phyloP scores from a whole-genome alignment of 257 asterid species.

The Datura wrightii region DNA sequence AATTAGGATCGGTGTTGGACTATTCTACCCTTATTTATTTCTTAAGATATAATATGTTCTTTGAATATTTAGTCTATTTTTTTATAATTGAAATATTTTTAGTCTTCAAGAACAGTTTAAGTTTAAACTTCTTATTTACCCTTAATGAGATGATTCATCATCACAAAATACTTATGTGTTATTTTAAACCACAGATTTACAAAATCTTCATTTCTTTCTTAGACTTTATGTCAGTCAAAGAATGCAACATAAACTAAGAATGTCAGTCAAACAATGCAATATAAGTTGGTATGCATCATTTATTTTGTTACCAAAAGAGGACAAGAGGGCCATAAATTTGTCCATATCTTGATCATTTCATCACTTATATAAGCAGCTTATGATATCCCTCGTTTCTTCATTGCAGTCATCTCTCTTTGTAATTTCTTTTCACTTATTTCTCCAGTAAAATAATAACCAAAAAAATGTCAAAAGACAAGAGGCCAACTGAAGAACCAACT shows the following conservation, averaged over 20 bases:
- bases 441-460: not conserved
- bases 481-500: fast-evolving
- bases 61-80: not conserved
- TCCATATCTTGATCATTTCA: not conserved
- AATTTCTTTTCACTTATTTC: not conserved
- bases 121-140: not conserved
- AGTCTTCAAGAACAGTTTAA: not conserved
- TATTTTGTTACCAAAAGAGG: not conserved
- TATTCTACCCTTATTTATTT: no score
- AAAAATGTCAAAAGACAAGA: not conserved
- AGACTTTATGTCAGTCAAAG: not conserved
- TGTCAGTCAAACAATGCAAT: not conserved
- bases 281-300: not conserved
- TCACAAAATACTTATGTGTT: not conserved
- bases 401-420: no score
- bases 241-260: not conserved
- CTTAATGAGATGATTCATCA: no score
- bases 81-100: not conserved
- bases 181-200: not conserved
- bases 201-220: not conserved
- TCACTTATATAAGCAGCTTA: not conserved
- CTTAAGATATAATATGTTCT: not conserved
- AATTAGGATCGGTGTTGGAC: no score
- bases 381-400: not conserved
- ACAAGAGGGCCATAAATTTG: not conserved